Conservation (phyloP, 768 basidiomycete genomes). For the Mycena leptocephala region DNA sequence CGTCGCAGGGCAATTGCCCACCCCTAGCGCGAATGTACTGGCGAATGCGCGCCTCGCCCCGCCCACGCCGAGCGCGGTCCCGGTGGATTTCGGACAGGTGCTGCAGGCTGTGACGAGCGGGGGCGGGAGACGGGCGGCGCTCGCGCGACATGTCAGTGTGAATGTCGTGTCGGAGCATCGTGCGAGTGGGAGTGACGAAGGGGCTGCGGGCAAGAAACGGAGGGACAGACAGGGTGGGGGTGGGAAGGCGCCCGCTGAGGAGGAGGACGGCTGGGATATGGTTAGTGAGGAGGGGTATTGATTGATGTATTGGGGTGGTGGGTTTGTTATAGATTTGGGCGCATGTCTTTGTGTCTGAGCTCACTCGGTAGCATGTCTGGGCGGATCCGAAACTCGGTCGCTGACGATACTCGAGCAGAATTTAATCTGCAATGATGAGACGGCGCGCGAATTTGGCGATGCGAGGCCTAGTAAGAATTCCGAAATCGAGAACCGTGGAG, state of each 20-base stretch:
- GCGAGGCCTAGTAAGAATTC: too few species aligned
- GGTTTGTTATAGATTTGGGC: too few species aligned
- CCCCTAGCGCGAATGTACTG: too few species aligned
- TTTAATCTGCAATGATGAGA: too few species aligned
- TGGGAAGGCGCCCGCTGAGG: conserved; percentile 56
- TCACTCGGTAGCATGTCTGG: too few species aligned
- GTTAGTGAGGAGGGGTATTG: conserved; percentile 51
- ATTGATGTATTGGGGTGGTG: too few species aligned
- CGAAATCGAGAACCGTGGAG: too few species aligned
- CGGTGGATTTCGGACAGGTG: conserved; percentile 84
- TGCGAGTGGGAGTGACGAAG: not conserved
- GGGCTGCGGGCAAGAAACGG: not conserved
- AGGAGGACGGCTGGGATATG: conserved; percentile 69
- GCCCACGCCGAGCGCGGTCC: conserved; percentile 75
- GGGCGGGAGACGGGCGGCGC: conserved; percentile 34
- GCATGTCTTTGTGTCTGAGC: too few species aligned
- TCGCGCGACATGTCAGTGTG: conserved; percentile 28
- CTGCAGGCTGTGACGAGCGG: conserved; percentile 78
- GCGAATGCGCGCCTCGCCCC: conserved; percentile 56
- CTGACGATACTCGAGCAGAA: too few species aligned
- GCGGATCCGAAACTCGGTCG: too few species aligned
- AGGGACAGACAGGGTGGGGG: conserved; percentile 34
- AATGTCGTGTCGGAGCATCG: conserved; percentile 20
- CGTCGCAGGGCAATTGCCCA: too few species aligned
- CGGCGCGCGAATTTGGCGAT: too few species aligned